Evolutionary conservation across 371 early-diverging fungal genomes (phyloP), one percentile per base, ranked within the genome.

Genomic region (Batkoa obscura): DNA sequence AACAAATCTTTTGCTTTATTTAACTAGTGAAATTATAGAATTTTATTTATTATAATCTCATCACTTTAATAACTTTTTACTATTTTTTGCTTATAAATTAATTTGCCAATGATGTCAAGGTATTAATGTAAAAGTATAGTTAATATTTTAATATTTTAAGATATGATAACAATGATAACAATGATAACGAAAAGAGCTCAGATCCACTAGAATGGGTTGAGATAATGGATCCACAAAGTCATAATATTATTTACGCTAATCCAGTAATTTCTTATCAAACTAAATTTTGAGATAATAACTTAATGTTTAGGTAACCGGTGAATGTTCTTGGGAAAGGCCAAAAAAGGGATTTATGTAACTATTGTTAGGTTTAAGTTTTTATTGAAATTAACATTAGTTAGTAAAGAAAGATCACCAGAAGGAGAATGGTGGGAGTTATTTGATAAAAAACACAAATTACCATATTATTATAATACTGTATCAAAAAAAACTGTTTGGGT

Each of bases 371-470:
- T 54, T 34, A 34, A 30, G 36, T 10, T 23, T 17, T 33, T 34
- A 1, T 42, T n/a, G 34, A 33, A 43, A 56, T 37, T 35, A 32
- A 31, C 17, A 12, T 17, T 43, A 9, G 13, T 3, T 61, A 79
- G 81, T 33, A 66, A 70, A n/a, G 73, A 70, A 34, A 73, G 66
- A 51, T 64, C 70, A 57, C 84, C 83, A 15, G 74, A 73, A 36
- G 81, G 80, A 58, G 92, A 92, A 60, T 95, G 92, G 90, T 93
- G 93, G 93, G 90, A 92, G 69, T 73, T 93, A 38, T 80, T 80
- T 62, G 93, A 94, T 66, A 84, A 90, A 36, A 71, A 75, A 43
- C 76, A 84, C 56, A 76, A 81, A 43, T 65, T 84, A 43, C 80
- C 80, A 3, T 94, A 91, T 66, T 93, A 86, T 65, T 93, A 90